Percentiles rank a stretch among this genome's conserved stretches.
Evolutionary conservation across 768 basidiomycete genomes (phyloP).

Genomic region (Neoboletus magnificus): DNA sequence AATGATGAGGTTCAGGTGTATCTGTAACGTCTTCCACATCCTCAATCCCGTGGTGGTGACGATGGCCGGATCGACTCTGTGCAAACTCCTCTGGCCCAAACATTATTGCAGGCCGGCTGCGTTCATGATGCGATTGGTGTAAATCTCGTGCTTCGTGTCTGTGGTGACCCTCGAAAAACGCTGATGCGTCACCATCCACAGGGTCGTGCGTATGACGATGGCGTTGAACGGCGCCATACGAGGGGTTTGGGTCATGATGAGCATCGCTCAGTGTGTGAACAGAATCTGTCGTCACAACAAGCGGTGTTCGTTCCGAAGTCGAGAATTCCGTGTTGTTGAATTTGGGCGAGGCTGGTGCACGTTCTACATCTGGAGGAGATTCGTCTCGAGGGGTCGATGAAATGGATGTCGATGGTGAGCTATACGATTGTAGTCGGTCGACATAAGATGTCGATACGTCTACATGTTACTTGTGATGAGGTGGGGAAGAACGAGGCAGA

Average conservation of each 20-base stretch:
- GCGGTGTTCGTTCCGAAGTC: slow-evolving; percentile 18
- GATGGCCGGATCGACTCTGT: background rate
- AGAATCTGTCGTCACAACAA: slow-evolving; percentile 8
- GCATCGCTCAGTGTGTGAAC: background rate
- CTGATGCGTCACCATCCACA: background rate
- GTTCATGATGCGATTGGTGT: slow-evolving; percentile 32
- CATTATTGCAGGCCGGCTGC: slow-evolving; percentile 18
- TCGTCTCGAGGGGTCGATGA: slow-evolving; percentile 26
- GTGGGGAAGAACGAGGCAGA: background rate
- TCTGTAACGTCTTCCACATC: background rate
- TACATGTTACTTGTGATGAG: slow-evolving; percentile 25
- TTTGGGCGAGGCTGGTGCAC: slow-evolving; percentile 1
- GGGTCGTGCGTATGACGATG: background rate
- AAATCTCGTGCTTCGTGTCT: slow-evolving; percentile 29
- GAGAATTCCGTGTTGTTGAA: background rate
- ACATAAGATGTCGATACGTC: slow-evolving; percentile 76
- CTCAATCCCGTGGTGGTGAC: slow-evolving; percentile 11
- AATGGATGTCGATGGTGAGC: slow-evolving; percentile 48
- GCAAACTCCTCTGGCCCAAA: slow-evolving; percentile 18
- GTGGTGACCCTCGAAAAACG: slow-evolving; percentile 36
- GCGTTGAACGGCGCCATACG: slow-evolving; percentile 21
- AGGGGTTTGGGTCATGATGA: background rate
- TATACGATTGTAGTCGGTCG: slow-evolving; percentile 61
- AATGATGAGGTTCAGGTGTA: background rate
- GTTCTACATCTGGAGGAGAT: slow-evolving; percentile 12